These are phyloP conservation scores for Lindgomyces ingoldianus DNA, from an alignment of 495 filamentous ascomycete species.

Conservation along the genomic window DNA sequence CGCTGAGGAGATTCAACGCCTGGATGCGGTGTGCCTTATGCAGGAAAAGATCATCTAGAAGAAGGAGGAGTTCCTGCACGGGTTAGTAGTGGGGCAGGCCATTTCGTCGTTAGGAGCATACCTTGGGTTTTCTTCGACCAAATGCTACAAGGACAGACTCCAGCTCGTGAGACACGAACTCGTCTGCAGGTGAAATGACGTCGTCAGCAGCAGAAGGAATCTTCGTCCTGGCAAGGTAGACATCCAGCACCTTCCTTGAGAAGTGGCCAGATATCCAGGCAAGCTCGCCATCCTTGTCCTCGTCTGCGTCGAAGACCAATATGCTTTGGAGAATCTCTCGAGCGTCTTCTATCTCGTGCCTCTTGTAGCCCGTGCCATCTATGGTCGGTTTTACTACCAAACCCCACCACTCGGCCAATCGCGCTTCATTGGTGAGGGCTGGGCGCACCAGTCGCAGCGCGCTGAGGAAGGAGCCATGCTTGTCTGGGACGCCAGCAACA, in stretches of 20 bases:
- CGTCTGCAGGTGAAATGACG: slow-evolving; percentile 49
- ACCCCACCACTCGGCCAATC: slow-evolving; percentile 67
- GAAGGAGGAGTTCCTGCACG: slow-evolving; percentile 59
- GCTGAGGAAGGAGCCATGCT: slow-evolving; percentile 62
- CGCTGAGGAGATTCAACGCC: slow-evolving; percentile 59
- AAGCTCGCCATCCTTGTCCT: slow-evolving; percentile 48
- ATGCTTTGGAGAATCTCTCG: slow-evolving; percentile 59
- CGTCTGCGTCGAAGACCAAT: slow-evolving; percentile 60
- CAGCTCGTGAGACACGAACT: slow-evolving; percentile 51
- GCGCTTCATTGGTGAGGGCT: slow-evolving; percentile 54
- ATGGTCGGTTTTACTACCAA: slow-evolving; percentile 61
- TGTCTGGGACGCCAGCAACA: slow-evolving; percentile 55
- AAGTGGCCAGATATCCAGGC: slow-evolving; percentile 49
- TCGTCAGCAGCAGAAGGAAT: slow-evolving; percentile 45
- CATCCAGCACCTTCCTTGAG: slow-evolving; percentile 56
- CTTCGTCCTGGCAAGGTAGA: slow-evolving; percentile 61
- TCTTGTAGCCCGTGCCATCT: slow-evolving; percentile 57
- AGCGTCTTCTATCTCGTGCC: slow-evolving; percentile 59
- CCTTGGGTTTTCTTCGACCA: slow-evolving; percentile 68
- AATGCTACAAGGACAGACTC: slow-evolving; percentile 58
- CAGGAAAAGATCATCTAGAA: slow-evolving; percentile 61
- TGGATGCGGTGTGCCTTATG: slow-evolving; percentile 59
- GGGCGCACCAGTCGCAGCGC: slow-evolving; percentile 62
- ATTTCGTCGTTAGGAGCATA: slow-evolving; percentile 35
- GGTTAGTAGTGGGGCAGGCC: slow-evolving; percentile 29